Percentiles rank a stretch among this genome's conserved stretches.
phyloP scores from a whole-genome alignment of 2,329 filamentous ascomycete genomes.

The Tolypocladium tundrense region DNA sequence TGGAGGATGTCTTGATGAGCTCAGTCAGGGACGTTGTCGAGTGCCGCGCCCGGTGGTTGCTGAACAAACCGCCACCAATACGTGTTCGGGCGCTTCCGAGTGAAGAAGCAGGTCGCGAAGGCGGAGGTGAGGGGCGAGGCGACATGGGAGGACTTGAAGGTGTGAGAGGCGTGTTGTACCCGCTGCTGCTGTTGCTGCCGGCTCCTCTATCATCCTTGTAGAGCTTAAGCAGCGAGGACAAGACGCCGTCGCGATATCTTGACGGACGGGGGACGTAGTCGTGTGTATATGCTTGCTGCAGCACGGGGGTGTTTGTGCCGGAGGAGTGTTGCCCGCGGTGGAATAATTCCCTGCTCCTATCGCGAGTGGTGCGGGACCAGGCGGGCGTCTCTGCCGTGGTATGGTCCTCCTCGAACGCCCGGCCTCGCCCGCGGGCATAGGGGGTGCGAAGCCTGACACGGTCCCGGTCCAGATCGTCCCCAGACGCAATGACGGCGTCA shows the following conservation, averaged over 20 bases:
- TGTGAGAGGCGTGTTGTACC: slow-evolving; percentile 28
- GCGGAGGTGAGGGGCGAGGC: slow-evolving; percentile 28
- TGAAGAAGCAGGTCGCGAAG: slow-evolving; percentile 29
- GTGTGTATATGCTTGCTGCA: slow-evolving; percentile 38
- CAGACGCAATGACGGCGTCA: slow-evolving; percentile 8
- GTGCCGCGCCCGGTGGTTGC: slow-evolving; percentile 28
- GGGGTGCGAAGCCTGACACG: slow-evolving; percentile 13
- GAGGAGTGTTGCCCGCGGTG: slow-evolving; percentile 17
- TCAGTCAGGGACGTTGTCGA: slow-evolving; percentile 36
- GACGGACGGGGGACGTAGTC: slow-evolving; percentile 55
- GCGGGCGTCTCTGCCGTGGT: slow-evolving; percentile 24
- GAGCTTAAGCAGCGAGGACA: slow-evolving; percentile 63
- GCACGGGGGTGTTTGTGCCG: slow-evolving; percentile 25
- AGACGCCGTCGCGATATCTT: slow-evolving; percentile 62
- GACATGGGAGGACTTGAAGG: slow-evolving; percentile 30
- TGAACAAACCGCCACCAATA: slow-evolving; percentile 28
- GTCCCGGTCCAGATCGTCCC: slow-evolving; percentile 1
- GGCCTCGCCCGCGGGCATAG: slow-evolving; percentile 12
- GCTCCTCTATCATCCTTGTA: slow-evolving; percentile 41
- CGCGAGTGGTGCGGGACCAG: slow-evolving; percentile 20
- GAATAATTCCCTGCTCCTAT: slow-evolving; percentile 19
- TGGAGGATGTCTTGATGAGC: slow-evolving; percentile 43
- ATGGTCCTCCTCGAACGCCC: slow-evolving; percentile 12
- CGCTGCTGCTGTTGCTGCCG: slow-evolving; percentile 24
- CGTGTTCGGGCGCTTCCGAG: slow-evolving; percentile 20